Evolutionary conservation across 208 protist species (phyloP), one percentile per base, ranked within the genome.

Genomic region (Acanthamoeba lenticulata): DNA sequence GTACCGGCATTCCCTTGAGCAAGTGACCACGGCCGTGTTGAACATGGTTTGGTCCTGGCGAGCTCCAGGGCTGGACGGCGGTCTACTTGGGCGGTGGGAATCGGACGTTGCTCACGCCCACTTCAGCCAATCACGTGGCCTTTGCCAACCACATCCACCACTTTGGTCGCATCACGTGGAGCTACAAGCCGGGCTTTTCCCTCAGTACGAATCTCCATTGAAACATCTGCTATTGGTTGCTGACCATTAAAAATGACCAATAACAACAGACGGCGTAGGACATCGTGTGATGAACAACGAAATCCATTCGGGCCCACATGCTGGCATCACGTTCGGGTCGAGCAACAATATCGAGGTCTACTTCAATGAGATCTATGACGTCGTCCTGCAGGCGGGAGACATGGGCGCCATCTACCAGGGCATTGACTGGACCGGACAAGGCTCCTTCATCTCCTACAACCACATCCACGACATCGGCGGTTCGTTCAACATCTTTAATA

Each of bases 361-460:
- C 36, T 89, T 89, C 81, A 89, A 89, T 34, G 81, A 89, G 81
- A 89, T 89, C 81, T 89, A 62, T 34, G 81, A 89, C 36, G n/a
- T 89, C 17, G 13, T 6, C 17, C 81, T 9, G 5, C 13, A 89
- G 29, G 29, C 81, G 7, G 27, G 81, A 17, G 81, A 89, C 45
- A 24, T 89, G 29, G 81, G 81, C 52, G 81, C 81, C 32, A 34
- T 89, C 81, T 89, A 89, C 52, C 81, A 89, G 45, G 81, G 81
- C 24, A 6, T 6, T 17, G 81, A 89, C 52, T 89, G 81, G 81
- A 89, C 81, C 32, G n/a, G 32, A 3, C 44, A 62, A 34, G 81
- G 81, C 81, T 29, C 44, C 44, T 89, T 34, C 81, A 60, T 89
- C 44, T 34, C 17, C 36, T 89, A 89, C 45, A 89, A 89, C 81